phyloP scores from a whole-genome alignment of 2,329 filamentous ascomycete genomes.

The Fusarium sororula region DNA sequence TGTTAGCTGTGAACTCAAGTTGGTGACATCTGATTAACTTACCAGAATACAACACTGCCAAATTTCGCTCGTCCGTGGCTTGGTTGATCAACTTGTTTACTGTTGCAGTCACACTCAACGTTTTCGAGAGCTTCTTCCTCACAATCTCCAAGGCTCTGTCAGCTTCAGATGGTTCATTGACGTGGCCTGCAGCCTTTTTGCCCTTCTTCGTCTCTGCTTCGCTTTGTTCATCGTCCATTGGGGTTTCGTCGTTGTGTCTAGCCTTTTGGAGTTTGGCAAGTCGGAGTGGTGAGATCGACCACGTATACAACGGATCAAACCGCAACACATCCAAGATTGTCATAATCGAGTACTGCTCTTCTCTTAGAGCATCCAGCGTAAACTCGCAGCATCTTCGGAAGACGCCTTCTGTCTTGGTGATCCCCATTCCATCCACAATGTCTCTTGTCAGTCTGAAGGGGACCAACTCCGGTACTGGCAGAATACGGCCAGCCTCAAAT shows the following conservation, averaged over 20 bases:
- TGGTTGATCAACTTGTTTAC: slow-evolving; percentile 98
- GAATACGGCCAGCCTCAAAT: slow-evolving; percentile 94
- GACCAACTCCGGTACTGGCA: slow-evolving; percentile 94
- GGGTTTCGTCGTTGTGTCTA: slow-evolving; percentile 59
- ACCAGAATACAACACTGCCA: slow-evolving; percentile 90
- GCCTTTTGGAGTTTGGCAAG: slow-evolving; percentile 72
- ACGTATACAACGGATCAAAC: slow-evolving; percentile 97
- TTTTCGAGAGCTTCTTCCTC: slow-evolving; percentile 94
- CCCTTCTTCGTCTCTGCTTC: slow-evolving; percentile 54
- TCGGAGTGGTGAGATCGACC: slow-evolving; percentile 82
- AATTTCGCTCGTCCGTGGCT: slow-evolving; percentile 89
- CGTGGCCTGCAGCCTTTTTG: slow-evolving; percentile 46
- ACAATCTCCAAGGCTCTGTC: slow-evolving; percentile 92
- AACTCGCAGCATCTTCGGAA: slow-evolving; percentile 99
- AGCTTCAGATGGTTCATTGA: slow-evolving; percentile 76
- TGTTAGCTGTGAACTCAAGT: slow-evolving; percentile 34
- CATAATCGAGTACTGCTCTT: slow-evolving; percentile 97
- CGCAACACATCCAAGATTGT: slow-evolving; percentile 96
- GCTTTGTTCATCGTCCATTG: slow-evolving; percentile 50
- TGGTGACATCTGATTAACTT: slow-evolving; percentile 43
- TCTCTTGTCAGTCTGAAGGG: slow-evolving; percentile 95
- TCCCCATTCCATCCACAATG: slow-evolving; percentile 96
- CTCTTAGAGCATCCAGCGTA: slow-evolving; percentile 91
- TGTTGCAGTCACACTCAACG: slow-evolving; percentile 90
- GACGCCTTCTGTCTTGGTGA: slow-evolving; percentile 93